Percentiles rank a stretch among this genome's conserved stretches.
phyloP scores from a whole-genome alignment of 257 asterid genomes.

The Rhazya stricta region DNA sequence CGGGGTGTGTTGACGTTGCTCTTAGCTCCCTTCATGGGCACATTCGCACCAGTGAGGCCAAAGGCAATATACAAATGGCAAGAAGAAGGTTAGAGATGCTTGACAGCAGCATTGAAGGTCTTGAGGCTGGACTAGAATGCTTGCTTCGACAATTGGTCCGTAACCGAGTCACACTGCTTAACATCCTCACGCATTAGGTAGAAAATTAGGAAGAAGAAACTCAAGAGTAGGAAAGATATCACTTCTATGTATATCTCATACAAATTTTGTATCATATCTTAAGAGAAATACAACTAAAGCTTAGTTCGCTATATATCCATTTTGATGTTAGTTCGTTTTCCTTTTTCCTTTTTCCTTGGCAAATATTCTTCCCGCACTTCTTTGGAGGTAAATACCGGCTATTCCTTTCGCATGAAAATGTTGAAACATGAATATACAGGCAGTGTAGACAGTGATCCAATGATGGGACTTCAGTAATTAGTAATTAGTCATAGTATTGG shows the following conservation, averaged over 20 bases:
- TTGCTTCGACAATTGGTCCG: constrained; percentile 30
- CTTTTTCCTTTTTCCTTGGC: neutral
- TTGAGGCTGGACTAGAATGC: constrained; percentile 32
- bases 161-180: constrained; percentile 35
- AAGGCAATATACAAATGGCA: constrained; percentile 28
- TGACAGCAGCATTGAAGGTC: constrained; percentile 20
- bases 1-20: constrained; percentile 40
- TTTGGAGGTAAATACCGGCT: neutral
- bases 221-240: neutral
- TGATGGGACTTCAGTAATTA: neutral
- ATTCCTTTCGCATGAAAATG: neutral
- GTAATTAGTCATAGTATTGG: too few relatives aligned
- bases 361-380: neutral
- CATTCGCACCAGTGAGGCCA: constrained; percentile 21
- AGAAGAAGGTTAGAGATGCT: constrained; percentile 33
- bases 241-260: neutral
- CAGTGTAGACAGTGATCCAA: too few relatives aligned
- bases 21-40: constrained; percentile 29
- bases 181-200: constrained; percentile 19
- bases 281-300: neutral
- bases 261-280: constrained; percentile 3
- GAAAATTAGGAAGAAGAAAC: neutral
- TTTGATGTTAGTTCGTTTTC: neutral
- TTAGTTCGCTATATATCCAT: neutral
- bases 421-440: neutral